Evolutionary conservation across 805 yeast genomes (phyloP), one percentile per base, ranked within the genome.

Genomic region (Pichia occidentalis): DNA sequence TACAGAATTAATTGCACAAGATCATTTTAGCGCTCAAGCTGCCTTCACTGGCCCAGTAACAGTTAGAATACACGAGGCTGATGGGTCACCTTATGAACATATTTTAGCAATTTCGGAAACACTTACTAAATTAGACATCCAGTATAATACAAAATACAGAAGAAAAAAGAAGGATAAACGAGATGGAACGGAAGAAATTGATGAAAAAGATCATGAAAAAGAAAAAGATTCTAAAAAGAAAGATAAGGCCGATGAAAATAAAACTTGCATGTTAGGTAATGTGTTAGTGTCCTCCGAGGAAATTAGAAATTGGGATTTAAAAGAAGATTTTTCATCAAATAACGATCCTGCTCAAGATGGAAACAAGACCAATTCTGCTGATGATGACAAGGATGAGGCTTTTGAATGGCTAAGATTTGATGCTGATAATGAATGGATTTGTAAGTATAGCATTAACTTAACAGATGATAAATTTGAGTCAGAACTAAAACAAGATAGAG

Each of bases 321-420:
- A 45, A 20, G 60, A 51, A 1, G 95, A 85, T 29, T 37, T 36
- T 12, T n/a, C 36, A 16, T 20, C 31, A 24, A 32, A 26, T 8
- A 24, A 24, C 9, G 30, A 32, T 13, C 87, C 78, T 28, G 80
- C 78, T 22, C 87, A 80, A 35, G 88, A 79, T 13, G 30, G 21
- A 17, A 1, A 24, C 2, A 21, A 19, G 14, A 6, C 23, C 8
- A 7, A 23, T 16, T 16, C 20, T 2, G 32, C 27, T 26, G 43
- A 41, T 14, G 87, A 80, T 29, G 64, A 64, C 28, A 40, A 43
- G 8, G 77, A 75, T 50, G 97, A 90, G 51, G 96, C 96, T 0
- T 92, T 87, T 60, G 98, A 92, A 52, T 92, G 99, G 99, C 70
- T 92, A 26, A 70, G 99, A 50, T 85, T 90, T n/a, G 99, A 92